Conservation (phyloP, 768 basidiomycete species). For the Tulasnella calospora region DNA sequence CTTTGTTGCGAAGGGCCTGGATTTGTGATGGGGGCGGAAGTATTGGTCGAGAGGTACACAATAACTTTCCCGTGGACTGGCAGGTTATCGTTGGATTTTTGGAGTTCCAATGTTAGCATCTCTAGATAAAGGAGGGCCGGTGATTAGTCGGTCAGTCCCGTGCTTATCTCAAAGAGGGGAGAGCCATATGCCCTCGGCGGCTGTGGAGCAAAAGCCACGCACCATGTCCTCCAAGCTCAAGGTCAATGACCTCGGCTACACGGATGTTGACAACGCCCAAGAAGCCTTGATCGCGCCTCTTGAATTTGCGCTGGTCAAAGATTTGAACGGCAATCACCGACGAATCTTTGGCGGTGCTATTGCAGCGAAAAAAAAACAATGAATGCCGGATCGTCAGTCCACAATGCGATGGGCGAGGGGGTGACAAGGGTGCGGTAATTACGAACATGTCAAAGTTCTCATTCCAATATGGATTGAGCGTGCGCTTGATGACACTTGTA, state of each 20-base stretch:
- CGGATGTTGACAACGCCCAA: conserved; percentile 94
- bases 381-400: conserved; percentile 13
- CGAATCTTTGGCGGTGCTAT: conserved; percentile 91
- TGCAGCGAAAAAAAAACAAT: conserved; percentile 20
- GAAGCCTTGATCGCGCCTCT: conserved; percentile 96
- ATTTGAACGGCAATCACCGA: conserved; percentile 97
- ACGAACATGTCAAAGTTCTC: conserved; percentile 92
- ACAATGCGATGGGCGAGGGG: not conserved
- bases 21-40: conserved; percentile 76
- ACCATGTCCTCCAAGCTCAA: conserved; percentile 93
- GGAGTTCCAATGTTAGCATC: conserved; percentile 93
- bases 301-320: conserved; percentile 99
- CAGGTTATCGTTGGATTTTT: conserved; percentile 98
- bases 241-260: conserved; percentile 83
- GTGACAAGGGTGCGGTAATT: conserved; percentile 32
- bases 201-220: conserved; percentile 34
- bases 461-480: conserved; percentile 93
- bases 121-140: conserved; percentile 46
- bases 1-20: conserved; percentile 71
- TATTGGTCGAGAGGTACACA: conserved; percentile 90
- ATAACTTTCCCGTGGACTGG: conserved; percentile 98
- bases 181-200: not conserved
- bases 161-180: not conserved
- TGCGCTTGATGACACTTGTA: conserved; percentile 95
- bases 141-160: not conserved